Base-by-base conservation (phyloP, 2,329 filamentous ascomycete genomes). In the Sphaerostilbella broomeana region DNA sequence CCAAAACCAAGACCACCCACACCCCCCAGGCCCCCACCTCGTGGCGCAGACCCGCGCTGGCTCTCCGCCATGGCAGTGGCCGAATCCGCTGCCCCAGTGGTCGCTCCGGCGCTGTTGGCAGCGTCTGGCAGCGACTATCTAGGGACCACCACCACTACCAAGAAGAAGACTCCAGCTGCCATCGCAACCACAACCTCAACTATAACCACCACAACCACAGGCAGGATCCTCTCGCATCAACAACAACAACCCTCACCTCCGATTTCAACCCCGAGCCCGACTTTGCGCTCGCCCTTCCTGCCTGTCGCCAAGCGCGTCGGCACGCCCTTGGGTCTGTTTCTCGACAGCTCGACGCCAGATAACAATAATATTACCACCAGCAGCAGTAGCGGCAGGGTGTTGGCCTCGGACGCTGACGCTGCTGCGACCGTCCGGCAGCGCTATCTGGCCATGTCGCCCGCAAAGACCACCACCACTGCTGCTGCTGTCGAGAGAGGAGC, bases 251-350 rank as follows among this genome's bases (percentile, higher is more conserved):
- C n/a, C n/a, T n/a, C n/a, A n/a, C n/a, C n/a, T 25, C 12, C 22
- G 12, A 25, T 12, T 18, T 32, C 13, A 18, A 18, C 30, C 17
- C 17, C 7, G 17, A 10, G 18, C 7, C 18, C 30, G n/a, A 8
- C 25, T 10, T 30, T 9, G 15, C 27, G 9, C 12, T 48, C 47
- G 39, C 51, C 50, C 7, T 52, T 57, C 33, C 49, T 49, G 44
- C 54, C 53, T 42, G 50, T 57, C 42, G 52, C 49, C 49, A 52
- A 57, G 36, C 52, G 52, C 35, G 56, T 40, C 26, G 46, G 46
- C 36, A 57, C 54, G 41, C 54, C 54, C 26, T 44, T 57, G 32
- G 57, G 54, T 34, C 50, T 54, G 35, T 45, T 57, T 35, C 49
- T 55, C 43, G 54, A 57, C 41, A 37, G 38, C 34, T 38, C 38